A percentile compares a stretch with the other conserved stretches of the same genome.
Evolutionary conservation across 805 yeast species (phyloP).

Genomic region (Teunomyces tritomae): DNA sequence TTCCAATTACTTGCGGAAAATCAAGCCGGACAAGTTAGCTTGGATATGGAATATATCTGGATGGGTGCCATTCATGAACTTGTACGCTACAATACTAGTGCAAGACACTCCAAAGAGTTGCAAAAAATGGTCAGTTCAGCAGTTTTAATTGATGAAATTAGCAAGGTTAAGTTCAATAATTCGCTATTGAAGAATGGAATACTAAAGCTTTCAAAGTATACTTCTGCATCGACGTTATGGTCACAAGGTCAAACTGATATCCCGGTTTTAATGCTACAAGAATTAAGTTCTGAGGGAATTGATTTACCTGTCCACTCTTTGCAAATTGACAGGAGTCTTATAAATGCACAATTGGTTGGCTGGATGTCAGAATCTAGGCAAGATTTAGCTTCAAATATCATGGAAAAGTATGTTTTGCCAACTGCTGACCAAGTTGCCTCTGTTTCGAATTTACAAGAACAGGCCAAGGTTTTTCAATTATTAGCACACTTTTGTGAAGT

Average conservation of each 20-base stretch:
- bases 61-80: conserved; percentile 36
- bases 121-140: conserved; percentile 55
- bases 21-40: neutral
- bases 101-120: conserved; percentile 32
- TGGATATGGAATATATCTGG: conserved; percentile 9
- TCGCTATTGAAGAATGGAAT: conserved; percentile 7
- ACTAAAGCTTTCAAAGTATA: conserved; percentile 33
- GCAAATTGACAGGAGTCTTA: conserved; percentile 19
- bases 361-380: conserved; percentile 76
- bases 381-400: conserved; percentile 59
- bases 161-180: conserved; percentile 16
- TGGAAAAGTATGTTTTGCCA: conserved; percentile 54
- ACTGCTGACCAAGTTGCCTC: conserved; percentile 23
- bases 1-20: conserved; percentile 27
- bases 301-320: conserved; percentile 15
- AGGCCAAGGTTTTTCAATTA: conserved; percentile 50
- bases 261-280: conserved; percentile 55
- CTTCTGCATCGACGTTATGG: conserved; percentile 67
- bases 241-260: conserved; percentile 50
- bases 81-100: conserved; percentile 38
- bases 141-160: conserved; percentile 40
- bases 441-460: conserved; percentile 14
- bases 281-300: conserved; percentile 10
- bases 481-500: conserved; percentile 74
- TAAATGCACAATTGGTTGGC: conserved; percentile 47